Conservation (phyloP, 805 yeast genomes). For the Yarrowia divulgata region DNA sequence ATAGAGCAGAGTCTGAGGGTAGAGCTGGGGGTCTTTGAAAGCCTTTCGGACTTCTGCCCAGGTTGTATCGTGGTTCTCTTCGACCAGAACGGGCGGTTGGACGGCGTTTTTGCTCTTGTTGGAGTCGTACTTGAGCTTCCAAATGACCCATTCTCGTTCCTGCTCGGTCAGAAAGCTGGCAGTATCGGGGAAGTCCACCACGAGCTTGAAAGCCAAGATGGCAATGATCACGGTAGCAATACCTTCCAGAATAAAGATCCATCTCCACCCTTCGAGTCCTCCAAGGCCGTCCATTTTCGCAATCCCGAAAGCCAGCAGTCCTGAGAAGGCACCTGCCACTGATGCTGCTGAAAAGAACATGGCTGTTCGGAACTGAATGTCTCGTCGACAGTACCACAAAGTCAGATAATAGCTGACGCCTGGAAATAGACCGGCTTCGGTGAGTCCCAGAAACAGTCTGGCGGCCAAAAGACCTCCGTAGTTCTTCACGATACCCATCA, state of each 20-base stretch:
- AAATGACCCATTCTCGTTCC: conserved; percentile 55
- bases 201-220: conserved; percentile 48
- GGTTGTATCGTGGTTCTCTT: conserved; percentile 52
- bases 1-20: conserved; percentile 59
- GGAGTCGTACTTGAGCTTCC: conserved; percentile 23
- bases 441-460: conserved; percentile 54
- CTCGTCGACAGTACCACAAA: conserved; percentile 51
- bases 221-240: conserved; percentile 51
- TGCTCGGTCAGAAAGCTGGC: conserved; percentile 55
- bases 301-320: conserved; percentile 54
- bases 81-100: conserved; percentile 46
- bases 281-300: conserved; percentile 53
- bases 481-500: conserved; percentile 51
- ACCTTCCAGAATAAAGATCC: conserved; percentile 61
- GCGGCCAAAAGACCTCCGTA: conserved; percentile 49
- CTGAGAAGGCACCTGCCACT: conserved; percentile 62
- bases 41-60: conserved; percentile 49
- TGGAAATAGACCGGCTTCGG: conserved; percentile 57
- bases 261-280: conserved; percentile 58
- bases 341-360: conserved; percentile 50
- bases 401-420: conserved; percentile 51
- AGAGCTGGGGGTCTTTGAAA: conserved; percentile 60
- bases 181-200: conserved; percentile 63
- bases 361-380: conserved; percentile 53
- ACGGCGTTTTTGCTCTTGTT: conserved; percentile 16